Evolutionary conservation across 2,329 filamentous ascomycete genomes (phyloP), one percentile per base, ranked within the genome.

Genomic region (Neoscytalidium dimidiatum): DNA sequence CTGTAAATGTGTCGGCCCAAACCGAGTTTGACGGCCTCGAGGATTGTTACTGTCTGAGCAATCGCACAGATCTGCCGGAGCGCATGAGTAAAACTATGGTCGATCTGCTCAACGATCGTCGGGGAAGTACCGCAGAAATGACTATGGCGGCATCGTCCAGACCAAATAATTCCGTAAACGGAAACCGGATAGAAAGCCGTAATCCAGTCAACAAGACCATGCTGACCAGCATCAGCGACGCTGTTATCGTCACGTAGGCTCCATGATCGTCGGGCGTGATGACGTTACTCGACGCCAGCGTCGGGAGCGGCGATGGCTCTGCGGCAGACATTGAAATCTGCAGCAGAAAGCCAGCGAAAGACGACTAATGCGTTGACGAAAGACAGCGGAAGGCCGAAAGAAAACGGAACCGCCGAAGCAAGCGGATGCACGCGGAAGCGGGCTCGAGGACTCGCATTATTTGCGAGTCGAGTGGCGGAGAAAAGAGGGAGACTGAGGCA

Each of bases 1-100:
- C 28, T 61, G 23, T 29, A n/a, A n/a, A 62, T 26, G 23, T 62
- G 48, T 23, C 48, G 33, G 28, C 66, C 66, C 11, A 66, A 9
- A n/a, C 66, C 65, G 17, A 17, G 17, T 14, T 62, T 44, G 13
- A 62, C 65, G 9, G 66, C 56, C 11, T 57, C 11, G 13, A 67
- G 48, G 29, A 41, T 53, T 19, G 41, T 21, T 4, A 56, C 38
- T 4, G 65, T 57, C 41, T 68, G 66, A 13, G 38, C 65, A 14
- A 62, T 14, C 21, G 60, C 66, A 17, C 61, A 57, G 13, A 61
- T 21, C 66, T 67, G 28, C 17, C 51, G n/a, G 17, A 29, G 17
- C 23, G 17, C 41, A 21, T 44, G 13, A 28, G 53, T 28, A 48
- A 48, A 13, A 9, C 28, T 23, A 13, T 17, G 35, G n/a, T 13